Evolutionary conservation across 192 early-diverging fungal genomes (phyloP), one percentile per base, ranked within the genome.

Genomic region (Coemansia sp.): DNA sequence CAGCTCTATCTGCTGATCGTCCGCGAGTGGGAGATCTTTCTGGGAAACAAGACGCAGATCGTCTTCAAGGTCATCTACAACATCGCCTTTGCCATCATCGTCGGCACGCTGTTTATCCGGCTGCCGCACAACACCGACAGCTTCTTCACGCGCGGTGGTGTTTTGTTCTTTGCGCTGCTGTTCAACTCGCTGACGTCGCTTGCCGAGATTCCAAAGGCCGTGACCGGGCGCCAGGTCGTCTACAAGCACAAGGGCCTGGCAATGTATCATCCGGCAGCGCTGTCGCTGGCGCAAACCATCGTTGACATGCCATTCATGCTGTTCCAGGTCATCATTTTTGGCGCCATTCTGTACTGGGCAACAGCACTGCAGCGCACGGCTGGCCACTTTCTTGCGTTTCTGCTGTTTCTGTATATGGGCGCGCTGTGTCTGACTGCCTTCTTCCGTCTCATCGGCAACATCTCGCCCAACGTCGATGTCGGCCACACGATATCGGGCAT

Each of bases 191-290:
- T 91, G 48, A 87, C 88, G 25, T 85, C 90, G 22, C 82, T 90
- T 53, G 76, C 90, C 5, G 87, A 90, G 63, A 76, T 95, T 13
- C 88, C 91, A n/a, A 74, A 81, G 46, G 85, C 88, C 41, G 82
- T 93, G 48, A 79, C 85, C 20, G 90, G 90, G 45, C 88, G 93
- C 25, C 81, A 86, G n/a, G 85, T 92, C 32, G 70, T 91, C 17
- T 87, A 91, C 75, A 94, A 94, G 67, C 93, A 94, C 76, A 90
- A 88, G 51, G 85, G 83, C 2, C 88, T 88, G 70, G 87, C 88
- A 19, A 68, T 92, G 59, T 71, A 76, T 41, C 71, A 75, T 38
- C 78, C 78, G 4, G 72, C 71, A 0, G 75, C 75, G 0, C 61
- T 74, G 7, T 71, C 77, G 12, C 40, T 72, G 39, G 79, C 69